phyloP scores from a whole-genome alignment of 139 green algal species.

The Tetradesmus obliquus region DNA sequence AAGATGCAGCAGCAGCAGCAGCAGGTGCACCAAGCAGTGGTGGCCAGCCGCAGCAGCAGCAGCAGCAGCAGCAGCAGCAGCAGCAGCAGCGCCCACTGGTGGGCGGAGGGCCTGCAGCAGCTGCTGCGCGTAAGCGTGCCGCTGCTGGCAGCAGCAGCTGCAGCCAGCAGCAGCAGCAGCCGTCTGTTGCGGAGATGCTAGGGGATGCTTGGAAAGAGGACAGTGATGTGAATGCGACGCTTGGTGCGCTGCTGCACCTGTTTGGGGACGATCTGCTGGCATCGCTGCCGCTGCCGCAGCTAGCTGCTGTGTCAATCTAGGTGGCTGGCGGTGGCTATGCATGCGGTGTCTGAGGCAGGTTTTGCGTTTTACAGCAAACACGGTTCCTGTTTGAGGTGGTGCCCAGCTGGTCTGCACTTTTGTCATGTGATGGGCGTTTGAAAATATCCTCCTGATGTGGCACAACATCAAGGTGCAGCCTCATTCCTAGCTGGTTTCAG shows the following conservation, averaged over 20 bases:
- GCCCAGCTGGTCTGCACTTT: no score
- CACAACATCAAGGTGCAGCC: no score
- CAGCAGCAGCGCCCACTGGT: neutral
- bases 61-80: neutral
- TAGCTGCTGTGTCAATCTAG: constrained; percentile 29
- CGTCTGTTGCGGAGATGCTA: constrained; percentile 41
- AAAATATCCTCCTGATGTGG: no score
- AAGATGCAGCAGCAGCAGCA: neutral
- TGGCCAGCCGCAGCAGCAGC: neutral
- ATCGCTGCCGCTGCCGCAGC: constrained; percentile 48
- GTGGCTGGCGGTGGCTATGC: neutral
- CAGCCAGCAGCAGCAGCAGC: constrained; percentile 5
- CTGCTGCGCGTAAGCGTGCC: neutral
- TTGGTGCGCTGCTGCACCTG: constrained; percentile 52
- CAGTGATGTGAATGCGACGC: constrained; percentile 45
- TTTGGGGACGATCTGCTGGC: constrained; percentile 59
- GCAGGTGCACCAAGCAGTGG: neutral
- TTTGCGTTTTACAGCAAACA: no score
- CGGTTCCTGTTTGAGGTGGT: no score
- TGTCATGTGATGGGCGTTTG: no score
- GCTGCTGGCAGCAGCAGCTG: neutral
- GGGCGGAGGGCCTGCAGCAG: neutral
- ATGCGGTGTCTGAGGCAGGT: no score
- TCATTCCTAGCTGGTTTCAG: no score
- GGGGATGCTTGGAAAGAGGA: constrained; percentile 60